Evolutionary conservation across 1,284 basidiomycete genomes (phyloP), one percentile per base, ranked within the genome.

Genomic region (Ustilago vetiveriae): DNA sequence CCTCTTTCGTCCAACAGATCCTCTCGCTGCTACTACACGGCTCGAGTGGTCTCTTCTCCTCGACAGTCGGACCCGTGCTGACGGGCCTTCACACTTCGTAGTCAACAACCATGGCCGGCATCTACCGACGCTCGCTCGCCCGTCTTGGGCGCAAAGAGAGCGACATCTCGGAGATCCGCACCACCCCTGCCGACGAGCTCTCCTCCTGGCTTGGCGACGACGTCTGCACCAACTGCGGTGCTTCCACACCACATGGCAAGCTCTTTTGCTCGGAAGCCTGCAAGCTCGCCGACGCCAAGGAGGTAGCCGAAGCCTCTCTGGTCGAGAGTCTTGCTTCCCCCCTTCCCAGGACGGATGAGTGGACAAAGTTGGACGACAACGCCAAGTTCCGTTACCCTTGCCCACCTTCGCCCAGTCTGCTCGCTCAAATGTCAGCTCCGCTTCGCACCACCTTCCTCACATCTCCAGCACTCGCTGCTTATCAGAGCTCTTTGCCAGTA

Each of bases 181-280:
- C 60, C 30, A 75, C 72, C 4, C 72, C 74, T 2, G 54, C 68
- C 35, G 70, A 75, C 46, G 74, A 75, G 58, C 67, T 67, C 32
- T 65, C 74, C 10, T 72, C 70, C n/a, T 75, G 74, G 74, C 62
- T 75, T 16, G 56, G 59, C 33, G 74, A 75, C 40, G 74, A 75
- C 40, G 66, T 74, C 23, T 75, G 74, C 62, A 66, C 71, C 50
- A 74, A 71, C 57, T 75, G 74, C 54, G 67, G 67, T n/a, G 55
- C 53, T 13, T 47, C 62, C 4, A 62, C 65, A 21, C 37, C 44
- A 0, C 67, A 65, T 23, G 67, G 70, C 33, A 65, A 74, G 60
- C 67, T 75, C 48, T 75, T 72, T 48, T 75, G 74, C 68, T 74
- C 71, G 19, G 65, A 75, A 22, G 50, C 64, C 22, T 75, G 74